A percentile compares a stretch with the other conserved stretches of the same genome.
phyloP scores from a whole-genome alignment of 129 eudicot species.

The Oenanthe sinensis region DNA sequence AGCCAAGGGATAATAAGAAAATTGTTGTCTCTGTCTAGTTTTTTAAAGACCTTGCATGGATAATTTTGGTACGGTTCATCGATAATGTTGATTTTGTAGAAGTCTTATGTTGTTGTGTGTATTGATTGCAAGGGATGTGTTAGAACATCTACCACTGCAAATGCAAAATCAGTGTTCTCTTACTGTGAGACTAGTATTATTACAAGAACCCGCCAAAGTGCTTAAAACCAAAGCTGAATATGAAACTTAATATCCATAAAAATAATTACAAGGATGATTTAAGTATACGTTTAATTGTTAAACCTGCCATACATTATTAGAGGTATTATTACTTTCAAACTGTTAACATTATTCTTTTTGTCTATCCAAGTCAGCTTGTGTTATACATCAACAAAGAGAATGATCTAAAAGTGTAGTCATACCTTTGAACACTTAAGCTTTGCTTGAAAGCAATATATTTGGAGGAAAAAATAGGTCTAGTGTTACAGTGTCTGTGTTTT shows the following conservation, averaged over 20 bases:
- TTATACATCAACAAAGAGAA: neutral
- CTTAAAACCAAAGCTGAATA: neutral
- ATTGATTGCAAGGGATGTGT: neutral
- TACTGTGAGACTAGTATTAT: neutral
- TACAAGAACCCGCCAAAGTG: neutral
- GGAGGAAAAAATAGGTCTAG: neutral
- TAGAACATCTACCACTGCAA: neutral
- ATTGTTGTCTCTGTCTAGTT: neutral
- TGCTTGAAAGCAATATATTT: neutral
- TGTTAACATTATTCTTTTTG: neutral
- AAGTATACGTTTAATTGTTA: neutral
- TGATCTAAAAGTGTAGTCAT: neutral
- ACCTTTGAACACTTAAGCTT: neutral
- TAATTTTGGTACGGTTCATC: neutral
- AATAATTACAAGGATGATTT: neutral
- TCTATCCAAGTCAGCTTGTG: neutral
- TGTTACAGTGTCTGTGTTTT: neutral
- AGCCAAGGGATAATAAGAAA: neutral
- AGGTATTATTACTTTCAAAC: neutral
- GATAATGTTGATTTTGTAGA: neutral
- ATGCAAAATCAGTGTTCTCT: neutral
- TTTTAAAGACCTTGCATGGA: neutral
- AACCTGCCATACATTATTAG: neutral
- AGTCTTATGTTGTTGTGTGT: neutral
- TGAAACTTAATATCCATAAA: neutral